Evolutionary conservation across 495 filamentous ascomycete species (phyloP).

Genomic region (Annulohypoxylon nitens): DNA sequence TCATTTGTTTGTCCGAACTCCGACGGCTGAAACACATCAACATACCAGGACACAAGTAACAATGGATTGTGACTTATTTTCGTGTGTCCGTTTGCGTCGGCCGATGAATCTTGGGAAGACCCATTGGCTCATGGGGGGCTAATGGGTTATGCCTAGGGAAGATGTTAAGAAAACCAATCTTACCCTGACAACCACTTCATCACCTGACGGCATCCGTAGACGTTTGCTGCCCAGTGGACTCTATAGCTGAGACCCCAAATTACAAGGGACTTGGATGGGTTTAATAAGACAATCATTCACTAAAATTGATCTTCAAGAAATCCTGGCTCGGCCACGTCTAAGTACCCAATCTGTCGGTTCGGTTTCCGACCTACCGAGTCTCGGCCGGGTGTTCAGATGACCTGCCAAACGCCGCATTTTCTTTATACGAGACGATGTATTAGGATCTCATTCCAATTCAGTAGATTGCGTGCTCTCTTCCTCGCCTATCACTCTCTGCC

Average conservation of each 20-base stretch:
- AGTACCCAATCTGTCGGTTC: slow-evolving; percentile 35
- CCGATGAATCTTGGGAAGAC: slow-evolving; percentile 34
- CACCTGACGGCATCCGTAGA: neutral
- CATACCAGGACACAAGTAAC: neutral
- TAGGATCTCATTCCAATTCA: slow-evolving; percentile 11
- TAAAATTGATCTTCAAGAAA: neutral
- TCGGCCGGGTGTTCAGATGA: slow-evolving; percentile 26
- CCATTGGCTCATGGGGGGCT: slow-evolving; percentile 27
- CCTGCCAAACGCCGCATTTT: slow-evolving; percentile 32
- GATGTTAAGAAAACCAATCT: slow-evolving; percentile 6
- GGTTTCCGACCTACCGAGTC: slow-evolving; percentile 49
- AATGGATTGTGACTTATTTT: slow-evolving; percentile 10
- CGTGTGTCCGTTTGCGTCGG: slow-evolving; percentile 37
- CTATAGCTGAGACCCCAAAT: neutral
- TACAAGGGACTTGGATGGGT: neutral
- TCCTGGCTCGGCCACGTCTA: slow-evolving; percentile 36
- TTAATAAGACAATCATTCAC: neutral
- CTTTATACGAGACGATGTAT: slow-evolving; percentile 14
- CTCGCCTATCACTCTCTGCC: slow-evolving; percentile 3
- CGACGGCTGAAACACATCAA: slow-evolving; percentile 17
- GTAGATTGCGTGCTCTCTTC: slow-evolving; percentile 1
- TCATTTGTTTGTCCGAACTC: slow-evolving; percentile 43
- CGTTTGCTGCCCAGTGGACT: neutral
- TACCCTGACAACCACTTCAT: neutral
- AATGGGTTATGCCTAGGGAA: neutral